Evolutionary conservation across 2,329 filamentous ascomycete genomes (phyloP).

Genomic region (Apiospora malaysiana): DNA sequence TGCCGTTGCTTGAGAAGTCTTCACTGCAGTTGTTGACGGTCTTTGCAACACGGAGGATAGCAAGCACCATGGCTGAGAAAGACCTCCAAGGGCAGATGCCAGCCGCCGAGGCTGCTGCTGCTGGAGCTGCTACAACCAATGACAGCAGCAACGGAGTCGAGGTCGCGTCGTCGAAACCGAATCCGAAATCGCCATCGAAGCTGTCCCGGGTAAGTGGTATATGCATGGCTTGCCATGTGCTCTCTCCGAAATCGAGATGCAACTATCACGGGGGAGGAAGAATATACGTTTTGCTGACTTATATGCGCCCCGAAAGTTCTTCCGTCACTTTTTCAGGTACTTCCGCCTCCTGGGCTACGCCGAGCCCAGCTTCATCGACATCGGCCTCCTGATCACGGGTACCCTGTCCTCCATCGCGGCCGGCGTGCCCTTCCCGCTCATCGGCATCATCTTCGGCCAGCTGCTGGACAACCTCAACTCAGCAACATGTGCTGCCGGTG

Average conservation of each 20-base stretch:
- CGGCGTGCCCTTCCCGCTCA: conserved; percentile 67
- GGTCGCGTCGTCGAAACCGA: background rate
- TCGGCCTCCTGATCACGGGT: conserved; percentile 48
- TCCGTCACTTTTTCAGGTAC: conserved; percentile 43
- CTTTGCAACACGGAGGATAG: background rate
- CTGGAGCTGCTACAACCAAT: background rate
- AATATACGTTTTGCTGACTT: conserved; percentile 13
- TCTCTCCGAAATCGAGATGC: background rate
- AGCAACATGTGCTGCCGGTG: conserved; percentile 53
- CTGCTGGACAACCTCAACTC: conserved; percentile 66
- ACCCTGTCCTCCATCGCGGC: conserved; percentile 56
- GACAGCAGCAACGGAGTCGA: conserved; percentile 1
- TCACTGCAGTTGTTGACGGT: conserved; percentile 17
- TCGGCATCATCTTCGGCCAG: conserved; percentile 69
- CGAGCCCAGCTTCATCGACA: conserved; percentile 50
- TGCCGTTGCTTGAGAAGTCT: conserved; percentile 8
- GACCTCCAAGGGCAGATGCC: conserved; percentile 10
- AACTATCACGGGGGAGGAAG: background rate
- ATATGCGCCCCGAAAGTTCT: conserved; percentile 23
- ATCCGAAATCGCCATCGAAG: background rate
- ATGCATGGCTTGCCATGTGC: background rate
- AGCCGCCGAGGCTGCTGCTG: background rate
- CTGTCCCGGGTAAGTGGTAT: background rate
- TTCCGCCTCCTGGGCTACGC: conserved; percentile 53
- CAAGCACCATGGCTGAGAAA: conserved; percentile 10